Conservation (phyloP, 805 yeast species). For the Metschnikowia lunata region DNA sequence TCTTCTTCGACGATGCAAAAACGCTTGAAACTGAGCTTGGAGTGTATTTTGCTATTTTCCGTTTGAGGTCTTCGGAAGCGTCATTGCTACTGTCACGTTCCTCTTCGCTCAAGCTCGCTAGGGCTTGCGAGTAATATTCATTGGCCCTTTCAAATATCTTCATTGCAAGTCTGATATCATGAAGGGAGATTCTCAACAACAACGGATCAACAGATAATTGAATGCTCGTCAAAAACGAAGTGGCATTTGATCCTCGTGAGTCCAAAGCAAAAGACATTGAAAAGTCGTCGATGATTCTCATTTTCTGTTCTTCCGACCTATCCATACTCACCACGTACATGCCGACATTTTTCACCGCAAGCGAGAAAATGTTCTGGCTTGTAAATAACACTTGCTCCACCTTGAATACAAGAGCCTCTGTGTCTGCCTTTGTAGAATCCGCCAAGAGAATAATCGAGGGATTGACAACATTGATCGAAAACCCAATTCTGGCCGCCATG, state of each 20-base stretch:
- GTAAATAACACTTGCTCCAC: slow-evolving; percentile 73
- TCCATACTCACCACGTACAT: slow-evolving; percentile 81
- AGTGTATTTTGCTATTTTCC: slow-evolving; percentile 58
- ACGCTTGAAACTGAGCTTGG: slow-evolving; percentile 58
- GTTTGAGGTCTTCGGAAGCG: slow-evolving; percentile 62
- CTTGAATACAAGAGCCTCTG: slow-evolving; percentile 89
- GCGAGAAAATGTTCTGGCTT: slow-evolving; percentile 59
- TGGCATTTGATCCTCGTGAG: slow-evolving; percentile 56
- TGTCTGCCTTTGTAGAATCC: slow-evolving; percentile 59
- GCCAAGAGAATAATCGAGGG: slow-evolving; percentile 78
- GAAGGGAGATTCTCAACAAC: slow-evolving; percentile 71
- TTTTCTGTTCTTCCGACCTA: slow-evolving; percentile 51
- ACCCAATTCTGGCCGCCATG: slow-evolving; percentile 33
- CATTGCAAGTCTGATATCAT: slow-evolving; percentile 81
- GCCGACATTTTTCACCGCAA: slow-evolving; percentile 76
- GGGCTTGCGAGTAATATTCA: slow-evolving; percentile 38
- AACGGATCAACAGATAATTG: slow-evolving; percentile 76
- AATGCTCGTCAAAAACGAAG: slow-evolving; percentile 56
- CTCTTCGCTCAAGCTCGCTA: slow-evolving; percentile 8
- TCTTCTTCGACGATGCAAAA: slow-evolving; percentile 29
- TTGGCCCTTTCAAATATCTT: slow-evolving; percentile 70
- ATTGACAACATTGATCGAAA: slow-evolving; percentile 65
- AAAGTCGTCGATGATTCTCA: slow-evolving; percentile 85
- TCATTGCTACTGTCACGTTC: slow-evolving; percentile 28
- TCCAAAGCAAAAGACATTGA: slow-evolving; percentile 74